Conservation (phyloP, 192 early-diverging fungal genomes). For the Coemansia sp. region DNA sequence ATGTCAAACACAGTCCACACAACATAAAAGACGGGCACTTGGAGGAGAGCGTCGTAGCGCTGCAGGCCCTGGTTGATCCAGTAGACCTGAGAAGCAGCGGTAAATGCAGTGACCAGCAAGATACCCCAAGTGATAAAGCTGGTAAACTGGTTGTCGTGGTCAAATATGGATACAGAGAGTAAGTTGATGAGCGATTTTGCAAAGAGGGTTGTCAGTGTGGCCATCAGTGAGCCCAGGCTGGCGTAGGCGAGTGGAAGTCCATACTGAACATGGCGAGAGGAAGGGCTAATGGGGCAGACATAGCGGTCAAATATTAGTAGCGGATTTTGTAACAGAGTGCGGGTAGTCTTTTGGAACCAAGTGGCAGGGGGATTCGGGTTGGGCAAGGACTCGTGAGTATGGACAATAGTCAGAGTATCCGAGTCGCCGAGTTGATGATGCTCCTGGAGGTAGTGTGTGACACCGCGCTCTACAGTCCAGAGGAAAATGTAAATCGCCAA, state of each 20-base stretch:
- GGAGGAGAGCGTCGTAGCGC: slow-evolving; percentile 79
- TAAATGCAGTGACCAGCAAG: slow-evolving; percentile 68
- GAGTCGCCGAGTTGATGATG: slow-evolving; percentile 14
- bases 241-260: slow-evolving; percentile 75
- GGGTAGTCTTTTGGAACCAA: background rate
- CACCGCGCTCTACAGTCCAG: slow-evolving; percentile 58
- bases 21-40: slow-evolving; percentile 81
- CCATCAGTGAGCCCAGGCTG: slow-evolving; percentile 76
- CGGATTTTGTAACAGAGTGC: slow-evolving; percentile 12
- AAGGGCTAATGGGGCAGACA: slow-evolving; percentile 35
- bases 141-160: slow-evolving; percentile 76
- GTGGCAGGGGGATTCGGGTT: background rate
- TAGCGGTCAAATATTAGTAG: slow-evolving; percentile 16
- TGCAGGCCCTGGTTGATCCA: slow-evolving; percentile 84
- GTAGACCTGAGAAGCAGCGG: slow-evolving; percentile 77
- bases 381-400: background rate
- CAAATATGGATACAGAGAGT: slow-evolving; percentile 64
- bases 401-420: slow-evolving; percentile 1
- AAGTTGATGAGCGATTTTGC: slow-evolving; percentile 82
- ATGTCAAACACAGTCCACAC: slow-evolving; percentile 85
- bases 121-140: slow-evolving; percentile 68
- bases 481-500: slow-evolving; percentile 64
- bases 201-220: slow-evolving; percentile 75
- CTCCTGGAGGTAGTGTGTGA: slow-evolving; percentile 28
- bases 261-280: slow-evolving; percentile 55